These are phyloP conservation scores for Pseudogymnoascus sp. DNA, from an alignment of 2,329 filamentous ascomycete genomes.

Conservation along the genomic window DNA sequence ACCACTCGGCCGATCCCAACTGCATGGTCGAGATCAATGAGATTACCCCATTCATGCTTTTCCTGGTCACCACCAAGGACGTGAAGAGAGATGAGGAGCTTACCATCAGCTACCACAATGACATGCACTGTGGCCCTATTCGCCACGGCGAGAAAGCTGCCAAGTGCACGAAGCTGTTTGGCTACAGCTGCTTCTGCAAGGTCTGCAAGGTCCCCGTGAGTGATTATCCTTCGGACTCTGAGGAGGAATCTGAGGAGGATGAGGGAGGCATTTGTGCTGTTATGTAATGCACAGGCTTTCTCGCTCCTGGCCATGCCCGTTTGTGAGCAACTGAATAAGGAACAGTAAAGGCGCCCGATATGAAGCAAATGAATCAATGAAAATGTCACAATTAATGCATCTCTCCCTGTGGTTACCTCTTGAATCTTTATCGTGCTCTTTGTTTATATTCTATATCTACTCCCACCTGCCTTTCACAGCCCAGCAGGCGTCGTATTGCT, in stretches of 20 bases:
- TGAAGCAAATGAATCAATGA: slow-evolving; percentile 1
- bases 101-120: not conserved
- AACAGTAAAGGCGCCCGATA: not conserved
- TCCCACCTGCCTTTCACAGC: not conserved
- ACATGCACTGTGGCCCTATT: slow-evolving; percentile 6
- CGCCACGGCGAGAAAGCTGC: not conserved
- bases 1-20: not conserved
- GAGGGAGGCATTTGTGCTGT: not conserved
- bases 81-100: slow-evolving; percentile 4
- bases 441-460: not conserved
- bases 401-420: not conserved
- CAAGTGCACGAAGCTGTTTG: slow-evolving; percentile 3
- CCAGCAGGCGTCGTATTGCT: not conserved
- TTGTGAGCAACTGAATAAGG: not conserved
- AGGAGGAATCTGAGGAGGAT: not conserved
- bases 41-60: not conserved
- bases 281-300: not conserved
- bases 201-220: not conserved
- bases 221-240: not conserved
- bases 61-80: not conserved
- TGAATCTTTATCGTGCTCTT: not conserved
- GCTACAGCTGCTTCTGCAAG: not conserved
- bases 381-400: not conserved
- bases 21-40: not conserved
- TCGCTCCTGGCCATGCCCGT: not conserved